Conservation (phyloP, 1,284 basidiomycete genomes). For the Coniferiporia weirii region DNA sequence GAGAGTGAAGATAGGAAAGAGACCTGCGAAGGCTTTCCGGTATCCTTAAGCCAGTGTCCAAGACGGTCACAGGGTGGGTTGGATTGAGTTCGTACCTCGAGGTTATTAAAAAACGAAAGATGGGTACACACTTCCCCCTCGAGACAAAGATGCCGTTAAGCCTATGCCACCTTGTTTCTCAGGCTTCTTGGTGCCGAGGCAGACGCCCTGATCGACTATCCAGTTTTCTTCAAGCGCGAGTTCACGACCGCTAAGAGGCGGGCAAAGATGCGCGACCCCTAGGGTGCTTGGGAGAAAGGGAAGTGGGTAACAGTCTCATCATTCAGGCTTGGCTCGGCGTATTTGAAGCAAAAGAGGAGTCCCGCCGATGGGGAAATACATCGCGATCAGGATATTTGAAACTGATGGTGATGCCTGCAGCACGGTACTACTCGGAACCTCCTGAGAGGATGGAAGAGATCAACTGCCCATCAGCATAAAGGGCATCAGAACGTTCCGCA, state of each 20-base stretch:
- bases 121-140: background rate
- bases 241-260: background rate
- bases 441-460: background rate
- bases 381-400: background rate
- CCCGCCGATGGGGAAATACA: conserved; percentile 14
- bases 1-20: background rate
- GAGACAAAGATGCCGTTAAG: background rate
- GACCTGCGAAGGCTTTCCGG: background rate
- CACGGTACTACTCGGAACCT: background rate
- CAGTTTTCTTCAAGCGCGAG: background rate
- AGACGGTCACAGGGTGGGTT: background rate
- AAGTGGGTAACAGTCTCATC: background rate
- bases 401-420: conserved; percentile 12
- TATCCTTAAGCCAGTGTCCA: background rate
- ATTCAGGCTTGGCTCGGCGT: background rate
- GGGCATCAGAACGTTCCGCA: conserved; percentile 1
- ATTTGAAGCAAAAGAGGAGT: conserved; percentile 5
- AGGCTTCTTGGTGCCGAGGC: background rate
- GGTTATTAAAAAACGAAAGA: background rate
- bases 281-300: background rate
- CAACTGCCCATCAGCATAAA: background rate
- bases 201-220: background rate
- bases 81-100: background rate
- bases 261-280: background rate
- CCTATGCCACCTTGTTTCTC: background rate